These are phyloP conservation scores for Saprolegnia parasitica DNA, from an alignment of 352 stramenopile species.

Conservation along the genomic window DNA sequence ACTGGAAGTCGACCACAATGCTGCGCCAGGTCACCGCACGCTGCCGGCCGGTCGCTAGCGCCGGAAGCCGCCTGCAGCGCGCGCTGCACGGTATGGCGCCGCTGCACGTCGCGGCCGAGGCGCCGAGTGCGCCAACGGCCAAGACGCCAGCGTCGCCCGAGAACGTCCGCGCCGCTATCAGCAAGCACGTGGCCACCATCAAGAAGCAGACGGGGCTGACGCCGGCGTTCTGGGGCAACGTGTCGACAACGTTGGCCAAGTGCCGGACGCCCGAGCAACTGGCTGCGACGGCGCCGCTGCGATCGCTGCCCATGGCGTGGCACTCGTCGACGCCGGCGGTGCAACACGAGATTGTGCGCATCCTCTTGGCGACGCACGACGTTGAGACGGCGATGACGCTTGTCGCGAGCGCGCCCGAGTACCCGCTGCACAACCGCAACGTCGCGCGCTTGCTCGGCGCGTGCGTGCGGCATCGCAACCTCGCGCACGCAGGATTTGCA, in stretches of 20 bases:
- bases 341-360: conserved; percentile 27
- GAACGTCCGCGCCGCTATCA: neutral
- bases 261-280: conserved; percentile 10
- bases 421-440: conserved; percentile 22
- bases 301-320: neutral
- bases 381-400: neutral
- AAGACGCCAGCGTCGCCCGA: neutral
- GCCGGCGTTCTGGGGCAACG: neutral
- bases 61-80: neutral
- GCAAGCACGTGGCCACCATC: neutral
- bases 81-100: neutral
- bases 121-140: neutral
- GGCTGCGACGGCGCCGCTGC: neutral
- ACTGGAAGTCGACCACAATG: neutral
- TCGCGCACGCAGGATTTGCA: conserved; percentile 37
- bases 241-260: conserved; percentile 9
- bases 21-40: neutral
- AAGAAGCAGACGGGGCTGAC: neutral
- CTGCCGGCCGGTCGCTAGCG: neutral
- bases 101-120: neutral
- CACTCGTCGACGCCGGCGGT: conserved; percentile 9
- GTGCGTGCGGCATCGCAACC: neutral
- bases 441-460: conserved; percentile 21
- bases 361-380: neutral
- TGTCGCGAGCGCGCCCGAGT: neutral